Evolutionary conservation across 2,329 filamentous ascomycete species (phyloP), one percentile per base, ranked within the genome.

Genomic region (Fusarium gaditjirri): DNA sequence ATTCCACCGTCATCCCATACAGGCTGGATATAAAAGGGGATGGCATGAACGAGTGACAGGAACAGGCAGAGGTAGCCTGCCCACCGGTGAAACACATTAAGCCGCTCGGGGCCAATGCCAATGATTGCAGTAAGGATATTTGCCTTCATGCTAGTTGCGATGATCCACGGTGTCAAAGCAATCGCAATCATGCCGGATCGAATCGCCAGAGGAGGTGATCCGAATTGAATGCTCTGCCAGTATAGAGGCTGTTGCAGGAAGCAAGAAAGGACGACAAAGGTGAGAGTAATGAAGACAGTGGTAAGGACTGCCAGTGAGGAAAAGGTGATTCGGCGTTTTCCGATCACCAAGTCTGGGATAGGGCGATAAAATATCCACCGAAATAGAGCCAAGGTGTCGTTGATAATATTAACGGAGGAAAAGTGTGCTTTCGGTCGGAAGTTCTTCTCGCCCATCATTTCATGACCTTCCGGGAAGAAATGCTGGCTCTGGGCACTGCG

Each of bases 21-120:
- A 8, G 95, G 94, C 62, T 94, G 94, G 61, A 98, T 82, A 76
- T 97, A 97, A 78, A 97, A 98, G 0, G 95, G 95, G 21, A 97
- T 85, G 25, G 91, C 93, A 78, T 98, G 95, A 23, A 97, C 87
- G 60, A 98, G 84, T 33, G 93, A 91, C 63, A 98, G 84, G 69
- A 97, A 91, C 3, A 97, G 85, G 77, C 93, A 96, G 16, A 98
- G 83, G 79, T 97, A 97, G 33, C 92, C 94, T 12, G 93, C 90
- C 95, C 95, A 98, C 75, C 95, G 90, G 82, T 98, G 95, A 66
- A 98, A 88, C 36, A 98, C 95, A 75, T 97, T 98, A 55, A 98
- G 87, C 53, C 95, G 88, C 80, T 98, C 95, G 41, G 96, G 95
- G 6, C 94, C 94, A 73, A 98, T 95, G 19, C 95, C 95, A 8